Evolutionary conservation across 257 asterid genomes (phyloP), one percentile per base, ranked within the genome.

Genomic region (Solanum infundibuliforme): DNA sequence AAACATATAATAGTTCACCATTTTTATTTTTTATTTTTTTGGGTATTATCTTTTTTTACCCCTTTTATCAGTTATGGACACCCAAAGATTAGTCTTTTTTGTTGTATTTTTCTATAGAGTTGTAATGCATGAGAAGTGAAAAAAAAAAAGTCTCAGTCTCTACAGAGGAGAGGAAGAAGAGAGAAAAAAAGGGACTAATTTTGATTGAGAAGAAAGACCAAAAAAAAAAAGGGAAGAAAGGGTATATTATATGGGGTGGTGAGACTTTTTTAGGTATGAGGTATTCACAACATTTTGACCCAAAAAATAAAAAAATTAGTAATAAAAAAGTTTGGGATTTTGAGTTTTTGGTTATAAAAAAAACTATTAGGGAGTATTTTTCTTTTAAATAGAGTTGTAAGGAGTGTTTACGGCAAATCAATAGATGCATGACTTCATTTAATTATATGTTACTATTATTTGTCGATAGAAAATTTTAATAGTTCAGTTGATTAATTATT

Each of bases 211-310:
- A 32, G 75, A 82, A 88, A 58, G 90, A 83, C 91, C 60, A 13
- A 13, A 82, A 60, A 88, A 48, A 48, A 88, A 16, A 48, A 48
- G 34, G 31, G 71, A 87, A 89, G 39, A 21, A 52, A 14, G 62
- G 90, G 58, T 85, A 89, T 41, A 69, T 93, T 92, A 90, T 91
- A 93, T 93, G 92, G 94, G 95, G 94, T 90, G 91, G 89, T 84
- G 91, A 89, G 87, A 86, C 83, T 46, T 87, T 46, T 87, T 69
- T 66, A 32, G 43, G 85, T 83, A 87, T 82, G 92, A 90, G 93
- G 92, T 90, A 94, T 90, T 86, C 43, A 72, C 85, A 32, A 23
- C 27, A 35, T 66, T 31, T 38, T 71, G 10, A 66, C 74, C 21
- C 60, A 2, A 5, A 66, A 62, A 43, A 16, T 5, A 73, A 87